phyloP scores from a whole-genome alignment of 2,329 filamentous ascomycete genomes.

The Trichoderma hamatum region DNA sequence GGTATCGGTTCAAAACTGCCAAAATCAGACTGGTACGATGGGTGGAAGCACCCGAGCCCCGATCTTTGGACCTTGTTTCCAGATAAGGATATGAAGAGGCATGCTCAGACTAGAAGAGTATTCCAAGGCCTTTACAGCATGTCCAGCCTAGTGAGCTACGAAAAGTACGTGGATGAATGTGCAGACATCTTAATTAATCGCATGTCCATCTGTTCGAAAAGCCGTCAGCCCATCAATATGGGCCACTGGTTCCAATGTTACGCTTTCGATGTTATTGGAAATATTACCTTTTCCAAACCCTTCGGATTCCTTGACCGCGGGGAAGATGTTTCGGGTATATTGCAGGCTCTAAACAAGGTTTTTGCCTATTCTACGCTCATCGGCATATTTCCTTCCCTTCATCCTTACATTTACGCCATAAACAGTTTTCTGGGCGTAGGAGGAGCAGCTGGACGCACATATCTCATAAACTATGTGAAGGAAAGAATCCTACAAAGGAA shows the following conservation, averaged over 20 bases:
- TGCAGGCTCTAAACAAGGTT: conserved; percentile 35
- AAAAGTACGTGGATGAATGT: conserved; percentile 53
- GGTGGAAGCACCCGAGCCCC: conserved; percentile 33
- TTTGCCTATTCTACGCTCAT: conserved; percentile 34
- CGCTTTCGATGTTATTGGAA: conserved; percentile 55
- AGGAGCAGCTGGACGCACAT: conserved; percentile 34
- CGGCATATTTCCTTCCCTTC: conserved; percentile 32
- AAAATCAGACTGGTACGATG: conserved; percentile 36
- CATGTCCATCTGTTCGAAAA: conserved; percentile 42
- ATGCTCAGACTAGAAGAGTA: conserved; percentile 44
- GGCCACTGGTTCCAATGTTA: conserved; percentile 51
- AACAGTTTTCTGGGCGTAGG: conserved; percentile 28
- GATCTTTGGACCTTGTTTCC: conserved; percentile 38
- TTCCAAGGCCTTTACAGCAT: conserved; percentile 52
- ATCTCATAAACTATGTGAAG: conserved; percentile 35
- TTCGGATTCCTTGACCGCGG: conserved; percentile 52
- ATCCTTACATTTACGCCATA: conserved; percentile 30
- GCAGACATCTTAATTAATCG: conserved; percentile 44
- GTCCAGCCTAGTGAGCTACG: conserved; percentile 52
- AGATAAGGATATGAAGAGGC: conserved; percentile 38
- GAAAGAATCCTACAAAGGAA: conserved; percentile 36
- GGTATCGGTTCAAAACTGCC: conserved; percentile 40
- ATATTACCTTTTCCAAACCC: conserved; percentile 46
- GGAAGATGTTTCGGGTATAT: conserved; percentile 48
- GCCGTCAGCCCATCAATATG: conserved; percentile 41